Conservation (phyloP, 352 stramenopile species). For the Phytophthora fragariaefolia region DNA sequence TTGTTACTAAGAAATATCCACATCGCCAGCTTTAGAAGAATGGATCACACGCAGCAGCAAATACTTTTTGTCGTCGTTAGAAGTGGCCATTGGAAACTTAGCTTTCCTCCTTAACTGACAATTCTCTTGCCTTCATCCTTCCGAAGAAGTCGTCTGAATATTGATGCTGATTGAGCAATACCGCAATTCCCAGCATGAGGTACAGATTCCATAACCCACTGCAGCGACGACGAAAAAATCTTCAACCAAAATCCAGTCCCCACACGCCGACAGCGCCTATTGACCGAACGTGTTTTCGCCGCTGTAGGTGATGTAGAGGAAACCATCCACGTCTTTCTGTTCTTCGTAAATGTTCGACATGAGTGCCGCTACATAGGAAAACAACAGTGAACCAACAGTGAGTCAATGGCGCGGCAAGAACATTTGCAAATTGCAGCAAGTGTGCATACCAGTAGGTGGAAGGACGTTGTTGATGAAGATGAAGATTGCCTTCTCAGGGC, state of each 20-base stretch:
- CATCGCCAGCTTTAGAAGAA: slow-evolving; percentile 46
- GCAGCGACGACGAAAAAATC: slow-evolving; percentile 34
- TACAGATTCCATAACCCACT: slow-evolving; percentile 6
- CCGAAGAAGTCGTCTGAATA: slow-evolving; percentile 7
- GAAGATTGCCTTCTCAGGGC: slow-evolving; percentile 97
- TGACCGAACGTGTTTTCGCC: slow-evolving; percentile 99
- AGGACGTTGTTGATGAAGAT: slow-evolving; percentile 99
- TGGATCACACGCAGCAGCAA: slow-evolving; percentile 37
- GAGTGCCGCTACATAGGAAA: slow-evolving; percentile 79
- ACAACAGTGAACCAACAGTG: slow-evolving; percentile 13
- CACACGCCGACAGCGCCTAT: slow-evolving; percentile 36
- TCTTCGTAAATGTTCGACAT: slow-evolving; percentile 99
- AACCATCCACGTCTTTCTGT: slow-evolving; percentile 98
- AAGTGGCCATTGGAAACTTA: slow-evolving; percentile 6
- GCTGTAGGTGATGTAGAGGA: slow-evolving; percentile 99
- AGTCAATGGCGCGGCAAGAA: too few relatives aligned
- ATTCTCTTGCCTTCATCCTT: slow-evolving; percentile 10
- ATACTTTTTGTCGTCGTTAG: slow-evolving; percentile 36
- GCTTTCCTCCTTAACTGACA: slow-evolving; percentile 5
- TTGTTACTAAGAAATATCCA: slow-evolving; percentile 45
- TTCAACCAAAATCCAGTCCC: slow-evolving; percentile 48
- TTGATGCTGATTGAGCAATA: slow-evolving; percentile 9
- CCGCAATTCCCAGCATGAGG: slow-evolving; percentile 13
- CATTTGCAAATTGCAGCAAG: neutral
- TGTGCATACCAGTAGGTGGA: slow-evolving; percentile 89